phyloP scores from a whole-genome alignment of 805 yeast genomes.

The Barnettozyma botsteinii region DNA sequence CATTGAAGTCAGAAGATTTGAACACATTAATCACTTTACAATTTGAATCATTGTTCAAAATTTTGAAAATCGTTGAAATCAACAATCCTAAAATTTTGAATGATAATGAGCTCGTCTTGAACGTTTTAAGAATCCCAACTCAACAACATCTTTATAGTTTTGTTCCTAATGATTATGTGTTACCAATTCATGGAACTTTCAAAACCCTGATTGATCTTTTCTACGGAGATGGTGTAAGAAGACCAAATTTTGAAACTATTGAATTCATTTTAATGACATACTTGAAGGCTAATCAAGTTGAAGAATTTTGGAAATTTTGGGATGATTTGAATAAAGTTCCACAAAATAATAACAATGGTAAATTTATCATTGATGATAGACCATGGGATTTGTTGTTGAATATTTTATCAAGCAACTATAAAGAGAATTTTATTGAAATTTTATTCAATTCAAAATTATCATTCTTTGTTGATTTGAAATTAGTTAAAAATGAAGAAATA shows the following conservation, averaged over 20 bases:
- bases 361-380: slow-evolving; percentile 14
- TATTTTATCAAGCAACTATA: slow-evolving; percentile 10
- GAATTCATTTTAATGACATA: slow-evolving; percentile 19
- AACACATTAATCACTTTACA: slow-evolving; percentile 4
- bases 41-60: slow-evolving; percentile 7
- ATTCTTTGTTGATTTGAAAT: slow-evolving; percentile 7
- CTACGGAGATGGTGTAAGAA: background rate
- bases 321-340: slow-evolving; percentile 6
- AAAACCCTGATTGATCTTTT: slow-evolving; percentile 14
- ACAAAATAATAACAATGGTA: background rate
- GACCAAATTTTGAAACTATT: slow-evolving; percentile 5
- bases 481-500: slow-evolving; percentile 2
- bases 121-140: slow-evolving; percentile 17
- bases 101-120: slow-evolving; percentile 11
- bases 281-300: slow-evolving; percentile 14
- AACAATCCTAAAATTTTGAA: slow-evolving; percentile 10
- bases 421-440: slow-evolving; percentile 14
- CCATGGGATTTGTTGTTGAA: slow-evolving; percentile 20
- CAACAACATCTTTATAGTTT: slow-evolving; percentile 19
- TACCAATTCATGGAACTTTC: slow-evolving; percentile 7
- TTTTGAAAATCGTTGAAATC: slow-evolving; percentile 11
- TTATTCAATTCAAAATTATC: slow-evolving; percentile 13
- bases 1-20: slow-evolving; percentile 5
- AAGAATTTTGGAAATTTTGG: slow-evolving; percentile 20
- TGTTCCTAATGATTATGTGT: slow-evolving; percentile 5